Evolutionary conservation across 768 basidiomycete genomes (phyloP), one percentile per base, ranked within the genome.

Genomic region (Boletus huronensis): DNA sequence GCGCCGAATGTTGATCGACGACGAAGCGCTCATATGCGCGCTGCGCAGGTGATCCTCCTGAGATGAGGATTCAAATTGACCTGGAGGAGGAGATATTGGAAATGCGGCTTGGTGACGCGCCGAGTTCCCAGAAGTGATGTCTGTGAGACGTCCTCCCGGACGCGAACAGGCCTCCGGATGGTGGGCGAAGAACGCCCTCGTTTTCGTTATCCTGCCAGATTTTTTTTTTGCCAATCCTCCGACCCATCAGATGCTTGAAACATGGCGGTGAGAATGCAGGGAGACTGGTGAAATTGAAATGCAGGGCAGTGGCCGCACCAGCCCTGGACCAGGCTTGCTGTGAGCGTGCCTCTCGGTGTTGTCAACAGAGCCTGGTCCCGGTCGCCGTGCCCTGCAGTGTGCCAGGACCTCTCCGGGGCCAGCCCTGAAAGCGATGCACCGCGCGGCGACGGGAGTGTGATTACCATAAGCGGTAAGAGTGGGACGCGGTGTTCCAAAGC

Each of bases 21-120:
- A 32, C 48, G 48, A 42, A 32, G 39, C 44, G 40, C 34, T 38
- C 44, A 43, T 35, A 43, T 39, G 11, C 44, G n/a, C 34, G 44
- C 26, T 32, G 49, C 2, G 17, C 19, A 57, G 41, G 13, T 46
- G 55, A 57, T 57, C 41, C 41, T 57, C 45, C 19, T 23, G 6
- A 10, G 14, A 34, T 13, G 21, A 13, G n/a, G 40, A 34, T 16
- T 34, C 14, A 16, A 34, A 6, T 10, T 3, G n/a, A n/a, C n/a
- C n/a, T n/a, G n/a, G n/a, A 28, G 19, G 8, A 6, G 21, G 44
- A 6, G 49, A 39, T n/a, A 7, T 31, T 49, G 29, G 11, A 6
- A 26, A 11, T 48, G 47, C 23, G 46, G 21, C 14, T 9, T 28
- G 14, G 25, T 6, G 48, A 17, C 6, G 4, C 19, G 7, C 28